Evolutionary conservation across 139 green algal genomes (phyloP), one percentile per base, ranked within the genome.

Genomic region (Picocystis salinarum): DNA sequence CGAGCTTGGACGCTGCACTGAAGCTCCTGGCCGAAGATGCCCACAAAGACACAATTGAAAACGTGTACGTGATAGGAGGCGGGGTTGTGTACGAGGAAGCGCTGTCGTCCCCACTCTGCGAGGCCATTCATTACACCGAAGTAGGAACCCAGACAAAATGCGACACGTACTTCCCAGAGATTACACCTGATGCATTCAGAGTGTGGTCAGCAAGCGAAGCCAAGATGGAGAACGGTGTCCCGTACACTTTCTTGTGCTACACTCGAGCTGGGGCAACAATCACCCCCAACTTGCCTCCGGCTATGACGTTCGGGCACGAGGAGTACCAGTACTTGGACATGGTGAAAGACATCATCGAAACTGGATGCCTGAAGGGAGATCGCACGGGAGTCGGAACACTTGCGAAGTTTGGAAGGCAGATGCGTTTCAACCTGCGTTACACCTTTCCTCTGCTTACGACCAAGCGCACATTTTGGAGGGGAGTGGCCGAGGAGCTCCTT

Each of bases 401-500:
- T 37, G 81, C 74, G 17, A 69, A 74, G 48, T 96, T 99, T 69
- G 88, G 89, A 5, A 51, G 44, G 28, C 64, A 73, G 41, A 81
- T 85, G 67, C 66, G 80, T 28, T 99, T 85, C 66, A 87, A 94
- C 67, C 64, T 99, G 59, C 73, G 89, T 6, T 70, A 91, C 53
- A 67, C 56, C 44, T 96, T 99, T 64, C 89, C 89, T 10, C 70
- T 99, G 34, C 77, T 99, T 19, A 99, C 89, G 30, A 89, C 76
- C 49, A 99, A 99, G 62, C 22, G 20, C 7, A 12, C 19, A 13
- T 28, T 51, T 30, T 45, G 24, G 26, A 37, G 44, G 23, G 83
- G 77, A 29, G 80, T 99, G 44, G 76, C 75, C 5, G 86, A 96
- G 70, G 88, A 99, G 69, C 73, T 99, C 61, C 69, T 99, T n/a